These are phyloP conservation scores for Thuja plicata DNA, from an alignment of 83 land plant species.

Conservation along the genomic window DNA sequence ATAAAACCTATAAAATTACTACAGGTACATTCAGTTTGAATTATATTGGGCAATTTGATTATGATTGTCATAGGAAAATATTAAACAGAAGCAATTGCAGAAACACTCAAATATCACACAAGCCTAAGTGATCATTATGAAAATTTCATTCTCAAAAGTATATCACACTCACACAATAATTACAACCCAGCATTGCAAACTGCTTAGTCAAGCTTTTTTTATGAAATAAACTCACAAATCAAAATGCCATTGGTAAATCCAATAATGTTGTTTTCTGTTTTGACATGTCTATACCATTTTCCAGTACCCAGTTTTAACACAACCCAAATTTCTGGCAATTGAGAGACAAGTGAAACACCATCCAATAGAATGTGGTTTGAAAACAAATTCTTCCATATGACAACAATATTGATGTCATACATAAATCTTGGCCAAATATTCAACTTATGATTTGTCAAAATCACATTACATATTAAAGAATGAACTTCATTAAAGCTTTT, in stretches of 20 bases:
- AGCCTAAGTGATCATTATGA: neutral
- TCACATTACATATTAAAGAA: neutral
- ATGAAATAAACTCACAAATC: neutral
- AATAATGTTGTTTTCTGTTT: neutral
- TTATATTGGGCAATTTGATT: neutral
- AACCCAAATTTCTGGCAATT: neutral
- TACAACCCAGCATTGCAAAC: neutral
- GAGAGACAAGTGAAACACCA: neutral
- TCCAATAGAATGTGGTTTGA: neutral
- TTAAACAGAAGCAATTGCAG: neutral
- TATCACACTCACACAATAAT: neutral
- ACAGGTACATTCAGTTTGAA: no score
- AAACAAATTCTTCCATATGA: neutral
- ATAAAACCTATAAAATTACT: neutral
- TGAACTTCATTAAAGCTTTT: neutral
- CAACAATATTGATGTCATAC: neutral
- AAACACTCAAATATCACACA: neutral
- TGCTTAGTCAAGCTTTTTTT: neutral
- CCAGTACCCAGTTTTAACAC: neutral
- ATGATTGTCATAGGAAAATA: neutral
- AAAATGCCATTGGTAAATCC: neutral
- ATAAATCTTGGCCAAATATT: slow-evolving; percentile 9
- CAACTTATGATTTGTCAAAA: neutral
- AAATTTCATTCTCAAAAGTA: neutral
- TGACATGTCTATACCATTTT: neutral